These are phyloP conservation scores for Rhizomucor pusillus DNA, from an alignment of 371 early-diverging fungal species.

Conservation along the genomic window DNA sequence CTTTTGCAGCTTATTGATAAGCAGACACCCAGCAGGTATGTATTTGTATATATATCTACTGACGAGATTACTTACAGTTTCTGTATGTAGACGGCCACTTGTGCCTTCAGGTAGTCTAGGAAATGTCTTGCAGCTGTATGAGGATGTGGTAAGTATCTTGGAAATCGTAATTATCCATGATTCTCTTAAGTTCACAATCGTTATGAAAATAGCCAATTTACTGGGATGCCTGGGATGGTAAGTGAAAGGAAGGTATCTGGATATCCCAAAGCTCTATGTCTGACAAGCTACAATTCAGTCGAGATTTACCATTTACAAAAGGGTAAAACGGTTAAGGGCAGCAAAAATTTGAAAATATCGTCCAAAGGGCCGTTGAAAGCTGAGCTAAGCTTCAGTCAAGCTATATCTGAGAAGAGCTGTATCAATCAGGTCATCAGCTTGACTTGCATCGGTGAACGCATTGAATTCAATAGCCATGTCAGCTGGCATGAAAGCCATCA, in stretches of 20 bases:
- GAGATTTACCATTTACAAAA: constrained; percentile 51
- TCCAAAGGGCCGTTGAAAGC: constrained; percentile 36
- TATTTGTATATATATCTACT: too few species aligned
- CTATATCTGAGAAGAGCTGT: constrained; percentile 62
- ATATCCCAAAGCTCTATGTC: too few species aligned
- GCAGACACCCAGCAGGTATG: constrained; percentile 31
- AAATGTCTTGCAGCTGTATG: constrained; percentile 82
- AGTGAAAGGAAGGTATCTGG: neutral
- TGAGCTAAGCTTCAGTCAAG: constrained; percentile 66
- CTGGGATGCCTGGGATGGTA: constrained; percentile 78
- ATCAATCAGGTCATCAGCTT: constrained; percentile 78
- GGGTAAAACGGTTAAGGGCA: constrained; percentile 27
- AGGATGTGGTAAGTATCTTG: constrained; percentile 66
- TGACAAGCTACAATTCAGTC: constrained; percentile 24
- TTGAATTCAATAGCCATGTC: constrained; percentile 86
- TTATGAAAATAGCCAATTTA: constrained; percentile 52
- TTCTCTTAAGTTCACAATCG: neutral
- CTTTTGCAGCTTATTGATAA: constrained; percentile 68
- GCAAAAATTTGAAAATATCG: constrained; percentile 27
- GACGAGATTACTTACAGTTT: neutral
- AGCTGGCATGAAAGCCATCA: constrained; percentile 93
- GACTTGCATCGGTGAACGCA: constrained; percentile 49
- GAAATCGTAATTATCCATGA: neutral
- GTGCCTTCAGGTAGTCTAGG: constrained; percentile 62
- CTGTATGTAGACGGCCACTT: constrained; percentile 60